Percentiles rank a stretch among this genome's conserved stretches.
These are phyloP conservation scores for Pyrenula massariospora DNA, from an alignment of 495 filamentous ascomycete genomes.

Conservation along the genomic window DNA sequence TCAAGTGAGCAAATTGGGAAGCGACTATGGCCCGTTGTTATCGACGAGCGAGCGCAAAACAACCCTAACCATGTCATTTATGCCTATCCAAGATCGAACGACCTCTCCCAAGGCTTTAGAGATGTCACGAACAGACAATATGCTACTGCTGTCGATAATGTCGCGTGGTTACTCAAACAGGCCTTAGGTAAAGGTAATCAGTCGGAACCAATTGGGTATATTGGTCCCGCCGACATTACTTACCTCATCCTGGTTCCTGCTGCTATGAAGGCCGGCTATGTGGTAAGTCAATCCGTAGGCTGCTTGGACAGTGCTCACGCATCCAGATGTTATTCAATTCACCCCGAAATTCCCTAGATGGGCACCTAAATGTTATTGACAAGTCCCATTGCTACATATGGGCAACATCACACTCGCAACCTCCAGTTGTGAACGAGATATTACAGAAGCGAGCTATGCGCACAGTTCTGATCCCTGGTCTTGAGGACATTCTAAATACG, in stretches of 20 bases:
- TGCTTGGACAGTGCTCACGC: constrained; percentile 3
- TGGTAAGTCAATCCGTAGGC: constrained; percentile 9
- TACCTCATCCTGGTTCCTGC: constrained; percentile 25
- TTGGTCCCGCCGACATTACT: constrained; percentile 23
- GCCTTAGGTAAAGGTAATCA: constrained; percentile 17
- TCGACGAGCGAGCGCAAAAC: not conserved
- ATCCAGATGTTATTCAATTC: constrained; percentile 18
- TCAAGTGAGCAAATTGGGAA: too few species aligned
- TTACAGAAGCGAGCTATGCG: constrained; percentile 6
- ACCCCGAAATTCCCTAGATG: constrained; percentile 25
- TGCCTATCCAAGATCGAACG: not conserved
- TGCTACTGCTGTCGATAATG: constrained; percentile 41
- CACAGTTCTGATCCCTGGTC: constrained; percentile 5
- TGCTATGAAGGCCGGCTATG: constrained; percentile 20
- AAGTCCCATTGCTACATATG: constrained; percentile 18
- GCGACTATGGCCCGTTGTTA: not conserved
- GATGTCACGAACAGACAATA: constrained; percentile 32
- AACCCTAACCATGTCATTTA: not conserved
- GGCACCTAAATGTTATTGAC: constrained; percentile 23
- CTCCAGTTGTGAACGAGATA: constrained; percentile 2
- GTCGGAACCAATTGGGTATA: constrained; percentile 15
- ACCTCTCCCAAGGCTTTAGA: constrained; percentile 39
- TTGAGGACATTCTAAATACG: constrained; percentile 10
- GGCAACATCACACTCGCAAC: not conserved
- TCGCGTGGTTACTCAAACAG: constrained; percentile 36